Evolutionary conservation across 176 grass and related monocot genomes (phyloP).

Genomic region (Bonia amplexicaulis): DNA sequence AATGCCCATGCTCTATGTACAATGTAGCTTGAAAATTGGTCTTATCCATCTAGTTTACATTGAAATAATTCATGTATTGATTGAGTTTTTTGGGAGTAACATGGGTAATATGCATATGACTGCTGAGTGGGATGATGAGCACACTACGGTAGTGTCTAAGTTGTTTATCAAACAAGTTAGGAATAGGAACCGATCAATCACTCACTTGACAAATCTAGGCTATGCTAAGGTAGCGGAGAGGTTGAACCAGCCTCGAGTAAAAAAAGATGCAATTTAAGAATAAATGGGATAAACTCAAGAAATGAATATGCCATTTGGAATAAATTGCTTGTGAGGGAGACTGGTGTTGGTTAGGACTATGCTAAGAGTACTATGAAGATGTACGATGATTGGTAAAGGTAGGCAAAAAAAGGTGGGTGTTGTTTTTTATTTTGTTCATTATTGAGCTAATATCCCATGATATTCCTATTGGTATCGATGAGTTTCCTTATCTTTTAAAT

Average conservation of each 20-base stretch:
- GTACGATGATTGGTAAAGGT: neutral
- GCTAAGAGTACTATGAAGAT: neutral
- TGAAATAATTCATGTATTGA: no score
- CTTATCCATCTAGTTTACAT: no score
- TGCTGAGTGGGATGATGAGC: neutral
- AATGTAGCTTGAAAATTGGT: no score
- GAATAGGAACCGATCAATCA: neutral
- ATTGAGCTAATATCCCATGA: neutral
- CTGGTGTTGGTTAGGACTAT: neutral
- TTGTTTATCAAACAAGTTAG: neutral
- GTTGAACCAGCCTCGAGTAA: neutral
- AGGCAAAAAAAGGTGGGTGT: neutral
- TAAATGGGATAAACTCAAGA: neutral
- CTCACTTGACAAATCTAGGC: neutral
- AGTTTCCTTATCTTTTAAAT: neutral
- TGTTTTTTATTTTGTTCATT: neutral
- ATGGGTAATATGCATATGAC: no score
- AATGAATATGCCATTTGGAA: neutral
- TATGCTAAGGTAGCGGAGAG: neutral
- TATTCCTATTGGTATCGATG: neutral
- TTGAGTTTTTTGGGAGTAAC: no score
- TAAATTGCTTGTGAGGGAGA: neutral
- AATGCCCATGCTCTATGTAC: no score
- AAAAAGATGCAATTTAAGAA: neutral
- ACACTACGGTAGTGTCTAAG: neutral